Base-by-base conservation (phyloP, 148 eudicot genomes). In the Heliamphora exappendiculata region DNA sequence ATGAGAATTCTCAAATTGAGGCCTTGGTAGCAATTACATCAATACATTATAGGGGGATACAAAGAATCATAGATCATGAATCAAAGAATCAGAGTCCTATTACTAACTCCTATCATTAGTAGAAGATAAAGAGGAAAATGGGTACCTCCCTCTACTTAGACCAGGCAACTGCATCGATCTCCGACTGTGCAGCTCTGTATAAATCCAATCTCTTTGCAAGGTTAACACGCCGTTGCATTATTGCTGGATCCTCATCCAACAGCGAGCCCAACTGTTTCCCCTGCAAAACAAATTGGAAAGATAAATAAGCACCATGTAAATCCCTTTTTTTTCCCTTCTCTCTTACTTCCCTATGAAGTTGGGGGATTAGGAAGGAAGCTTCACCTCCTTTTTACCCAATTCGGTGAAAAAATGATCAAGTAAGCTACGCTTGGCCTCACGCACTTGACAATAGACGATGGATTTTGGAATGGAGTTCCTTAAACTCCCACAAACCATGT, bases 211-310 rank as follows among this genome's bases (percentile, higher is more conserved):
- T 89, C 88, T 88, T 91, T 3, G 85, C 91, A 1, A 95, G 84
- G 80, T 85, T 86, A 24, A 80, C 47, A 67, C 99, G 90, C 55
- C 97, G 82, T 74, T 95, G 99, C 90, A 88, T 91, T 37, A 95
- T 87, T 41, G 96, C 92, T 16, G 97, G 99, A 85, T 95, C 99
- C 83, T 95, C 99, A 33, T 95, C 99, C 84, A 95, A 83, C 85
- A 95, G 71, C 66, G 65, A 80, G 72, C 97, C 93, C 88, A 95
- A 77, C 74, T 77, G 84, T 70, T 80, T 95, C 33, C 85, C 96
- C 99, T 95, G 88, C 85, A 79, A 79, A 76, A 59, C 50, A 67
- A 62, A 26, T 54, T 9, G 45, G 16, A 19, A 36, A 45, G 5
- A 53, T 2, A 20, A 20, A 47, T 63, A 63, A 47, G 70, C 41